Base-by-base conservation (phyloP, 805 yeast species). In the Candida andamanensis region DNA sequence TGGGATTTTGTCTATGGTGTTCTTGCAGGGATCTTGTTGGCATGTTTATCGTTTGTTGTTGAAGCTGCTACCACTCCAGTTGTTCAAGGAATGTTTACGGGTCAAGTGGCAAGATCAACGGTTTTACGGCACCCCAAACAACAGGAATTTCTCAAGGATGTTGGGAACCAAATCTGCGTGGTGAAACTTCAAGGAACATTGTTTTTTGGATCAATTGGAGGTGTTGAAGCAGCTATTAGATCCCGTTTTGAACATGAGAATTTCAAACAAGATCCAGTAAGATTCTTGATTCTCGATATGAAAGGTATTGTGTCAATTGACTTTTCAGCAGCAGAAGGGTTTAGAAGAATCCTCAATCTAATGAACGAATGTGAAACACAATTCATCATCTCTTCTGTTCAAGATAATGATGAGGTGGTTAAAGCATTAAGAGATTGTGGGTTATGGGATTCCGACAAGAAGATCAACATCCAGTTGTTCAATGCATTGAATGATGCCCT, bases 1-100 rank as follows among this genome's bases (percentile, higher is more conserved):
- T 81, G 85, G 72, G 98, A 92, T 60, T 92, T 92, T 54, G 97
- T 92, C 7, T 73, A 78, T 43, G 98, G 98, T 37, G 85, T 92
- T 18, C 61, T 90, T 35, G 89, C 81, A 13, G 98, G 98, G 29
- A 82, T 90, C 16, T 63, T 92, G 21, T 67, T 92, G 34, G 97
- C 98, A 0, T 89, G 96, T 54, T 72, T 90, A 47, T 83, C 92
- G n/a, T 92, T 89, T 62, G 85, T 92, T n/a, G 81, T 89, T 29
- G 94, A 85, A 42, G 92, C 95, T 14, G 87, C 95, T 2, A 74
- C 85, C 25, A 72, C 79, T 27, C 85, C 92, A 18, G 87, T 90
- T 11, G 76, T 92, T 14, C 73, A 76, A 39, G 90, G 89, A 4
- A 74, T 83, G 14, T 87, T 80, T 52, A 80, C 92, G 6, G 97